Percentiles rank a stretch among this genome's conserved stretches.
These are phyloP conservation scores for Pichia heedii DNA, from an alignment of 805 yeast genomes.

Conservation along the genomic window DNA sequence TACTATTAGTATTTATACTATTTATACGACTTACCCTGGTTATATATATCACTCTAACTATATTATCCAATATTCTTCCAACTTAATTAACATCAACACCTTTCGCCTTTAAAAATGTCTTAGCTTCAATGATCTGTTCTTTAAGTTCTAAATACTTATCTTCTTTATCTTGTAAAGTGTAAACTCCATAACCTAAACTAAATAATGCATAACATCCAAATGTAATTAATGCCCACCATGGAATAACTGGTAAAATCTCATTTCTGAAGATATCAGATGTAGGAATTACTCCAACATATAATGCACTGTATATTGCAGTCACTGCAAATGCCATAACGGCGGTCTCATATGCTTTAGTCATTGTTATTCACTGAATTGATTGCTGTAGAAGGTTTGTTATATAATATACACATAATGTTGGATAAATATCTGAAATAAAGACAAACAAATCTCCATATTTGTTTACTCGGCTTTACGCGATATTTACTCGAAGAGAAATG, in stretches of 20 bases:
- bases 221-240: conserved; percentile 61
- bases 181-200: conserved; percentile 59
- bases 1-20: too few relatives aligned
- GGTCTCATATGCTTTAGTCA: conserved; percentile 66
- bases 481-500: too few relatives aligned
- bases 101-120: conserved; percentile 42
- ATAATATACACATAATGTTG: too few relatives aligned
- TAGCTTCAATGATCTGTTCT: conserved; percentile 54
- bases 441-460: too few relatives aligned
- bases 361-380: conserved; percentile 13
- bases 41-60: too few relatives aligned
- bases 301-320: conserved; percentile 45
- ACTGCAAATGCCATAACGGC: conserved; percentile 35
- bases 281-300: conserved; percentile 46
- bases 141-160: conserved; percentile 56
- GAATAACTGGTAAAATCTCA: conserved; percentile 56
- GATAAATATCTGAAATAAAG: too few relatives aligned
- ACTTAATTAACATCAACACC: conserved; percentile 41
- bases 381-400: too few relatives aligned
- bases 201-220: conserved; percentile 64
- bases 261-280: conserved; percentile 36
- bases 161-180: conserved; percentile 62
- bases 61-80: too few relatives aligned
- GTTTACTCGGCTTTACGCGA: too few relatives aligned
- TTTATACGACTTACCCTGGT: too few relatives aligned